Evolutionary conservation across 2,329 filamentous ascomycete genomes (phyloP), one percentile per base, ranked within the genome.

Genomic region (Tolypocladium capitatum): DNA sequence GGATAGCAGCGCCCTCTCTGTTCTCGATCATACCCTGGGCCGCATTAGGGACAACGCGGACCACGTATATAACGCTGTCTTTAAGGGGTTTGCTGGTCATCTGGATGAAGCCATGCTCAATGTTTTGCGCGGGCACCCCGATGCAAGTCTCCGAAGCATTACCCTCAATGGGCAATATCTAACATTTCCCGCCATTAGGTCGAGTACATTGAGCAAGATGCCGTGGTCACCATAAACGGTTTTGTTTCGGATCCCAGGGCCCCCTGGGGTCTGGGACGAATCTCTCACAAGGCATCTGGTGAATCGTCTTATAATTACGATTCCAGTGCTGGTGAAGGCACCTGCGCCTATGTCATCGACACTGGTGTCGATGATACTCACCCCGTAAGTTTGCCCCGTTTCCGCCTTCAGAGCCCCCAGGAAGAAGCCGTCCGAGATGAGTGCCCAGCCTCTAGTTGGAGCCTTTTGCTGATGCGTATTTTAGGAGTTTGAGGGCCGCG

Each of bases 331-430:
- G 68, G 64, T 24, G 53, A 55, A 32, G 65, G 61, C 14, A 63
- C 64, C 10, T 70, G 62, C 33, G 61, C 63, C 20, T 72, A 72
- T 51, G 60, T 71, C 34, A 63, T 72, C 41, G 69, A 72, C 55
- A 67, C 68, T 11, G 69, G 68, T 13, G 64, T 69, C 49, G 56
- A 54, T 24, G 34, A 53, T 4, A 53, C 52, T 5, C 66, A 68
- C 52, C 51, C 55, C 10, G 65, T 59, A 62, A 31, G 67, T 63
- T n/a, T 48, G 11, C 24, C 21, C 16, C 20, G 14, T 14, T 5
- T 31, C 3, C 4, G 30, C 30, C 30, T 31, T 13, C 13, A 31
- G 30, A 31, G 14, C 11, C 13, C 30, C 11, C 30, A 31, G 11
- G 13, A 5, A 31, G 30, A 14, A 31, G 30, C 27, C 20, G 18